These are phyloP conservation scores for Tylopilus sp. DNA, from an alignment of 768 basidiomycete genomes.

Conservation along the genomic window DNA sequence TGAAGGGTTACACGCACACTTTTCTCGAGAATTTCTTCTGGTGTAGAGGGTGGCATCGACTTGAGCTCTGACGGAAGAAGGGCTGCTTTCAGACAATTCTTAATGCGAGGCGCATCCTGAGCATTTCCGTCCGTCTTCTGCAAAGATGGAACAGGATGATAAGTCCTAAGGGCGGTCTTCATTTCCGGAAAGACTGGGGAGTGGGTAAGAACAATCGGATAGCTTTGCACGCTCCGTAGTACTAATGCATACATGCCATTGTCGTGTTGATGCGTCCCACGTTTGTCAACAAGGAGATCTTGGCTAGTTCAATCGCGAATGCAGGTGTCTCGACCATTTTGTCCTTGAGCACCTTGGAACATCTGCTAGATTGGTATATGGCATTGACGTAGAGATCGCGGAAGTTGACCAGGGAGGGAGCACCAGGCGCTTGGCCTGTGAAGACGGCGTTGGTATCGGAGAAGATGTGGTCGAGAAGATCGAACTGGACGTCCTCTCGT, in stretches of 20 bases:
- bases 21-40: slow-evolving; percentile 69
- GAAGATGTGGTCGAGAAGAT: slow-evolving; percentile 80
- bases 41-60: slow-evolving; percentile 63
- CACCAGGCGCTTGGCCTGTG: slow-evolving; percentile 56
- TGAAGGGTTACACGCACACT: slow-evolving; percentile 42
- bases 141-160: slow-evolving; percentile 84
- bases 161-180: slow-evolving; percentile 86
- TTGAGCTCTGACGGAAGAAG: slow-evolving; percentile 67
- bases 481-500: slow-evolving; percentile 82
- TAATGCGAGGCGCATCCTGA: slow-evolving; percentile 89
- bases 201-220: slow-evolving; percentile 18
- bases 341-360: slow-evolving; percentile 83
- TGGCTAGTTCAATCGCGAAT: slow-evolving; percentile 76
- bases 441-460: slow-evolving; percentile 65
- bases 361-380: slow-evolving; percentile 75
- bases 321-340: slow-evolving; percentile 82
- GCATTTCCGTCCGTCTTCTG: slow-evolving; percentile 87
- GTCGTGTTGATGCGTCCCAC: slow-evolving; percentile 92
- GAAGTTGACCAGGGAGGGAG: slow-evolving; percentile 61
- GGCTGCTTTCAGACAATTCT: slow-evolving; percentile 84
- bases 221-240: slow-evolving; percentile 4
- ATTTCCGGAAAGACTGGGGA: slow-evolving; percentile 84
- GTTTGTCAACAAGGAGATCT: slow-evolving; percentile 82
- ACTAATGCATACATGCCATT: slow-evolving; percentile 64
- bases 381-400: slow-evolving; percentile 82